Base-by-base conservation (phyloP, 352 stramenopile genomes). In the Phytophthora brassicae region DNA sequence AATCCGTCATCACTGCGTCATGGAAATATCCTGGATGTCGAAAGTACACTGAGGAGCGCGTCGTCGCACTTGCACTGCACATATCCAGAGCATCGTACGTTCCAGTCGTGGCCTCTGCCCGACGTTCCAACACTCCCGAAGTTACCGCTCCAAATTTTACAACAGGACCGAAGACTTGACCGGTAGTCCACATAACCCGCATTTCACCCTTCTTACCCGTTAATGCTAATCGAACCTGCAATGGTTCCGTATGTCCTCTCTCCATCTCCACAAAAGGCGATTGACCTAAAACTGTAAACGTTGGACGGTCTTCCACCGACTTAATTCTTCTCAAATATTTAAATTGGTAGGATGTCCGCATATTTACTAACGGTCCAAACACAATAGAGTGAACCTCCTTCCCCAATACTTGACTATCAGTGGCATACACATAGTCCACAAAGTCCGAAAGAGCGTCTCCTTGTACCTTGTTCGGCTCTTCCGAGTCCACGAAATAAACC, bases 101-200 rank as follows among this genome's bases (percentile, higher is more conserved):
- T 16, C 20, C 29, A 2, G 45, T 53, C 0, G 49, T 72, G 9
- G 68, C 65, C 20, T 66, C 22, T 7, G 38, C 56, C 17, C 51
- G 48, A 13, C 24, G 33, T 24, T 29, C 54, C 38, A 69, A 43
- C 0, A 61, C 44, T 2, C 31, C 28, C 16, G 71, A 54, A 20
- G 8, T 14, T 6, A 49, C 23, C 12, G 45, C 67, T 17, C 72
- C 70, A 39, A 75, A 83, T 6, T 46, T 45, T 38, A 87, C 74
- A 36, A 47, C 46, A 29, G 74, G 66, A 24, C 54, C 42, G 4
- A 57, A 51, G 3, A 84, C 70, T 4, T 61, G 45, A 20, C 48
- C 72, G 48, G 61, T 84, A 19, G 74, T 69, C 77, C 77, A 86
- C 39, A 54, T 70, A 23, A 84, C 72, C 16, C 69, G 64, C 70